Evolutionary conservation across 2,329 filamentous ascomycete genomes (phyloP).

Genomic region (Cytospora mali): DNA sequence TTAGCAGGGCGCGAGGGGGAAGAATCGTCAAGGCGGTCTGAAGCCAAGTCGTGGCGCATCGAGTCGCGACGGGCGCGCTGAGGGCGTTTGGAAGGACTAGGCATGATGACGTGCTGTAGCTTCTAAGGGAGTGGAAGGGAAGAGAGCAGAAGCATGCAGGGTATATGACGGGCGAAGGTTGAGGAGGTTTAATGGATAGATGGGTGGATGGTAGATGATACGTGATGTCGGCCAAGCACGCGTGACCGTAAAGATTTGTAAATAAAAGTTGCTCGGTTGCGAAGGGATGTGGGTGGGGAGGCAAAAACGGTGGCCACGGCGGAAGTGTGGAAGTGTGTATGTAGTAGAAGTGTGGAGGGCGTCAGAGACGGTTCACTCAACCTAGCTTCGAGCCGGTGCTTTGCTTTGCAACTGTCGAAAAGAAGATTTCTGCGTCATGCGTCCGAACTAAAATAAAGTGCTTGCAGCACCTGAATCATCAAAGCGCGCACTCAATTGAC

Average conservation of each 20-base stretch:
- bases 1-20: conserved; percentile 65
- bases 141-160: conserved; percentile 26
- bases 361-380: background rate
- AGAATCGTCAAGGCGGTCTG: conserved; percentile 47
- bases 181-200: too few relatives aligned
- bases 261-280: conserved; percentile 18
- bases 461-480: conserved; percentile 16
- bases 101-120: conserved; percentile 31
- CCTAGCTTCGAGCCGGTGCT: background rate
- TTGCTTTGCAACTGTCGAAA: background rate
- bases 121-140: conserved; percentile 5
- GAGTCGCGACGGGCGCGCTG: conserved; percentile 39
- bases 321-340: background rate
- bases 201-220: background rate
- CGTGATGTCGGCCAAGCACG: background rate
- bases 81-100: conserved; percentile 37
- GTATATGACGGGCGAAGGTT: background rate
- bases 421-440: background rate
- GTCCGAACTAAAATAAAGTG: conserved; percentile 15
- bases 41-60: conserved; percentile 36
- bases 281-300: conserved; percentile 22
- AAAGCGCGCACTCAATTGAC: background rate
- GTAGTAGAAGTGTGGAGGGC: background rate
- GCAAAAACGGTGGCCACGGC: background rate
- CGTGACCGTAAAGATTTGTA: conserved; percentile 20